Evolutionary conservation across 805 yeast species (phyloP), one percentile per base, ranked within the genome.

Genomic region (Ogataea minuta): DNA sequence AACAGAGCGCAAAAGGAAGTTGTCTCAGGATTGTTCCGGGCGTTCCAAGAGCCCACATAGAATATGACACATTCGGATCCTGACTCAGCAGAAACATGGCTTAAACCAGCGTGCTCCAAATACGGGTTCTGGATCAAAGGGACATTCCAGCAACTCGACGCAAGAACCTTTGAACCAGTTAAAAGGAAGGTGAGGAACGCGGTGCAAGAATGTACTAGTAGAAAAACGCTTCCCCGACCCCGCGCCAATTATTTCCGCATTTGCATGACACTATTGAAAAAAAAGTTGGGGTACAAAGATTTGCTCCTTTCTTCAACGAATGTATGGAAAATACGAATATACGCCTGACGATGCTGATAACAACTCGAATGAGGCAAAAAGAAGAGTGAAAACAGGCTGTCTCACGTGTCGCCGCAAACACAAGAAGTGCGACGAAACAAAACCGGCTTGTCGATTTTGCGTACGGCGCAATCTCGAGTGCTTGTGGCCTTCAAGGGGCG

Each of bases 381-480:
- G 32, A 16, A 44, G 54, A 15, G 56, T 50, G 6, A 50, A 56
- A 28, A 57, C 59, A 2, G 78, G 78, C 11, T 72, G 78, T 55
- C 56, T 71, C 32, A 72, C 77, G 10, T 72, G 78, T 49, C 66
- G 78, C 19, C 73, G 70, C 43, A 62, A 74, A 36, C 77, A 72
- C 50, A 70, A 71, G 64, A 72, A 72, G 49, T 72, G 78, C 53
- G 78, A 72, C 52, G 78, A 72, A 49, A 70, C 67, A 39, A 47
- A 48, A 28, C 79, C 79, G 2, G 68, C 67, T 16, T 73, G 79
- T 52, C 50, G 57, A 11, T 64, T 64, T 31, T 72, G 77, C 44
- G 21, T 45, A 14, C 46, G 49, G 11, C 63, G 67, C 35, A 36
- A 49, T 30, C 23, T 64, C 53, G 64, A 38, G 40, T 57, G 62